Conservation (phyloP, 345 rosid species). For the Garcia nutans region DNA sequence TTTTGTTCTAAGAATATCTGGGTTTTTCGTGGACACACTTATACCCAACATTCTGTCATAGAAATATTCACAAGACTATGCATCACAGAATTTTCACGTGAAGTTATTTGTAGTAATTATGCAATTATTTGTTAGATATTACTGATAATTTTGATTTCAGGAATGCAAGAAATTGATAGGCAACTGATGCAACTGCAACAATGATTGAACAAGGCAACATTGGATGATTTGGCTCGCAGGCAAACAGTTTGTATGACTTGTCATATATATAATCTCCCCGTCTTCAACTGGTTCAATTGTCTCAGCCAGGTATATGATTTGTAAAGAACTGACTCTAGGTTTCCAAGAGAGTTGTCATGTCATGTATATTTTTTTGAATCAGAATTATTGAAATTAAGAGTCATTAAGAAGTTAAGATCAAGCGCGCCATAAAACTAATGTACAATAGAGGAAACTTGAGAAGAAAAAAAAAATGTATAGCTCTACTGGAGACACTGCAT, state of each 20-base stretch:
- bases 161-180: conserved; percentile 15
- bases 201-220: neutral
- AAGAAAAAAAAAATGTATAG: neutral
- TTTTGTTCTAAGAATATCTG: too few relatives aligned
- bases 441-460: neutral
- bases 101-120: neutral
- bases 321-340: conserved; percentile 14
- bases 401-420: neutral
- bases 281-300: neutral
- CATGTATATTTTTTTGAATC: neutral
- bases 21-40: too few relatives aligned
- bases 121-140: neutral
- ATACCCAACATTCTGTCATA: too few relatives aligned
- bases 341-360: neutral
- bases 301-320: neutral
- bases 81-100: neutral
- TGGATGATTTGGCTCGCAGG: neutral
- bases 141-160: neutral
- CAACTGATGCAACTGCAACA: neutral
- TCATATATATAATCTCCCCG: neutral
- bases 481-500: neutral
- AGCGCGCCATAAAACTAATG: neutral
- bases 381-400: neutral
- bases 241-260: neutral
- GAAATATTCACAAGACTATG: neutral